A percentile compares a stretch with the other conserved stretches of the same genome.
Conservation (phyloP, 139 green algal genomes). For the Choricystis sp. region DNA sequence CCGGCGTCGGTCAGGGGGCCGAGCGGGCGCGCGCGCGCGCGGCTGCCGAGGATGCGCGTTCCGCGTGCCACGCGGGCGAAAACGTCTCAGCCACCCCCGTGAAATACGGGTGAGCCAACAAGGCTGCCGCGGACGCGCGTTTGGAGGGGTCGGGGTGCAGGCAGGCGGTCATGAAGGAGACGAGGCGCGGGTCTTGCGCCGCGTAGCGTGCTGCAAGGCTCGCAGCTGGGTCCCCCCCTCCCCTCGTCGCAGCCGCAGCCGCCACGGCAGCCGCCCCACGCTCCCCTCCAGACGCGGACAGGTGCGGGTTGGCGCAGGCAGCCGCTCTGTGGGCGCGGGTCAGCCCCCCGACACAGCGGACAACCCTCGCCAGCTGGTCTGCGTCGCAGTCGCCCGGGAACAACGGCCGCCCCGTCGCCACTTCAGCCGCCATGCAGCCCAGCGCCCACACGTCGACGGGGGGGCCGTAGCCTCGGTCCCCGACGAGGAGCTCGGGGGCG, state of each 20-base stretch:
- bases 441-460: slow-evolving; percentile 79
- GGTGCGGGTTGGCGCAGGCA: not conserved
- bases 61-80: not conserved
- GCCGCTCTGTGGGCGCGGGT: slow-evolving; percentile 10
- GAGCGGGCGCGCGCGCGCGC: not conserved
- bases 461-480: slow-evolving; percentile 50
- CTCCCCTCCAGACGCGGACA: not conserved
- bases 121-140: slow-evolving; percentile 21
- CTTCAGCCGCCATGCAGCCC: slow-evolving; percentile 76
- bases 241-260: slow-evolving; percentile 8
- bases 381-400: slow-evolving; percentile 84
- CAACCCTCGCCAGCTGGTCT: slow-evolving; percentile 78
- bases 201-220: slow-evolving; percentile 19
- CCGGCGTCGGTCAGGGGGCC: too few species aligned
- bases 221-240: slow-evolving; percentile 10
- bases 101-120: slow-evolving; percentile 38
- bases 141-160: slow-evolving; percentile 29
- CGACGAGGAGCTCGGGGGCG: slow-evolving; percentile 79
- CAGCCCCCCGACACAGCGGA: slow-evolving; percentile 25
- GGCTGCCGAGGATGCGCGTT: not conserved
- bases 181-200: slow-evolving; percentile 3
- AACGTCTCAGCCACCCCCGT: slow-evolving; percentile 8
- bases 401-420: slow-evolving; percentile 65
- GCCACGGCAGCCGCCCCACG: too few species aligned
- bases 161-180: slow-evolving; percentile 33